Conservation (phyloP, 495 filamentous ascomycete genomes). For the Usnea hakonensis region DNA sequence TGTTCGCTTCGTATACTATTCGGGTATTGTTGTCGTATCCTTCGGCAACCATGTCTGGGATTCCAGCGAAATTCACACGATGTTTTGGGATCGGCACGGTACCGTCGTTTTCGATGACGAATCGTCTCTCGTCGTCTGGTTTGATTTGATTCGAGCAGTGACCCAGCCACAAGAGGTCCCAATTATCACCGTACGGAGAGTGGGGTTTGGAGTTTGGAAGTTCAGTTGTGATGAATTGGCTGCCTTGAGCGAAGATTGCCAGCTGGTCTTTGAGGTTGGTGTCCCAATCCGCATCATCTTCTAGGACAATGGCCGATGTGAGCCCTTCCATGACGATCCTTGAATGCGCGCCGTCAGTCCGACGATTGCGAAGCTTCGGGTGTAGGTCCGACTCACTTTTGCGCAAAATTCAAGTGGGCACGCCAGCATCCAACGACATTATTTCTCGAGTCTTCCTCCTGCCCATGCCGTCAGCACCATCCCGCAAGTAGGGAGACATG, state of each 20-base stretch:
- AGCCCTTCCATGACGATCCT: constrained; percentile 39
- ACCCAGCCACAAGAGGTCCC: constrained; percentile 52
- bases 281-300: constrained; percentile 55
- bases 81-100: constrained; percentile 20
- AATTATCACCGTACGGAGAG: constrained; percentile 51
- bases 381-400: constrained; percentile 18
- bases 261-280: constrained; percentile 44
- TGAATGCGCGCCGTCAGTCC: neutral
- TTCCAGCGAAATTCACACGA: constrained; percentile 14
- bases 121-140: constrained; percentile 18
- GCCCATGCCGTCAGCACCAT: neutral
- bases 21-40: constrained; percentile 37
- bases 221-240: constrained; percentile 26
- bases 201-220: constrained; percentile 17
- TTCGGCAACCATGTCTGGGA: constrained; percentile 16
- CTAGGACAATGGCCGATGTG: constrained; percentile 46
- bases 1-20: constrained; percentile 37
- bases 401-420: constrained; percentile 32
- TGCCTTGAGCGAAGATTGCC: constrained; percentile 36
- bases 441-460: constrained; percentile 13
- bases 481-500: neutral
- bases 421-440: constrained; percentile 34
- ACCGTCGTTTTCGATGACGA: constrained; percentile 26
- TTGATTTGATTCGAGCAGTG: constrained; percentile 39
- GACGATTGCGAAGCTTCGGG: constrained; percentile 5